Evolutionary conservation across 345 rosid species (phyloP), one percentile per base, ranked within the genome.

Genomic region (Linum lewisii): DNA sequence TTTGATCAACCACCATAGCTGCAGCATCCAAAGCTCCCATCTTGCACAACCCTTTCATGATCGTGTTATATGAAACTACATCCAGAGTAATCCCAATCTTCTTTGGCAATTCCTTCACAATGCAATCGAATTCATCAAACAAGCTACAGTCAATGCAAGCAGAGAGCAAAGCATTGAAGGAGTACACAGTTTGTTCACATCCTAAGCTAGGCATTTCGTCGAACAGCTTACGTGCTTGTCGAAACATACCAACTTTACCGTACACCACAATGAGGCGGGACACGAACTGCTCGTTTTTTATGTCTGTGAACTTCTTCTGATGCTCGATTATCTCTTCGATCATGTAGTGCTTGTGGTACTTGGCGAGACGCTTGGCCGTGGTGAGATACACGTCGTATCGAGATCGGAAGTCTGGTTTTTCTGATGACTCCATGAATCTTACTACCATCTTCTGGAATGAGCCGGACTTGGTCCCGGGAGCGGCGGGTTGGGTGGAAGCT

Each of bases 171-270:
- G 86, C 78, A 52, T 86, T 89, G 70, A 81, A 80, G 13, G 97
- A 83, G 69, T 77, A 60, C 7, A 79, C 78, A 3, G 95, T 83
- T 42, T 80, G 82, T 10, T 68, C 70, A 55, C 92, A 82, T 21
- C 73, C 79, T 15, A 82, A 44, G 1, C 68, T 71, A 1, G 81
- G 77, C 91, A 86, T 84, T 84, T 84, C 87, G 61, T 84, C 91
- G 80, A 88, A 84, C 91, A 85, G 60, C 63, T 79, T 80, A 69
- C 69, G 77, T 4, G 90, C 94, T 36, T 82, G 59, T 45, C 86
- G 84, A 47, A 66, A 72, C 95, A 89, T 82, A 32, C 84, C 86
- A 0, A 77, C 77, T 16, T 54, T 63, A 0, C 92, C 92, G 13
- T 81, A 84, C 0, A 84, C 62, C 3, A 19, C 15, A 9, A 89